phyloP scores from a whole-genome alignment of 352 stramenopile species.

The Globisporangium viniferum region DNA sequence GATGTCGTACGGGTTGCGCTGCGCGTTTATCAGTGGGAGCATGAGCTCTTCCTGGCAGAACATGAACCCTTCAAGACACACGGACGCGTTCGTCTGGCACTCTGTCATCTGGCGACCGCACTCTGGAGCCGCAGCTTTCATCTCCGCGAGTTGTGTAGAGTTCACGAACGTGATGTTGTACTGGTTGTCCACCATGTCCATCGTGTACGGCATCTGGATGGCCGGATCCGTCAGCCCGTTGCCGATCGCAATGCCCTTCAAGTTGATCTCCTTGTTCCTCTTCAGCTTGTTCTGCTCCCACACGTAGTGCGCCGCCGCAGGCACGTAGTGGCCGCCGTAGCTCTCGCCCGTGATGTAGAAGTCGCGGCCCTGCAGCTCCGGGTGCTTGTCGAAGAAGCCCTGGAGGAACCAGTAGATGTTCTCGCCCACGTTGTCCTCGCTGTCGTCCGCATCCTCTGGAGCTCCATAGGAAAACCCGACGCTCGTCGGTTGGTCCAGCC shows the following conservation, averaged over 20 bases:
- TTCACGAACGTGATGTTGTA: slow-evolving; percentile 1
- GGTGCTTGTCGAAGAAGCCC: no score
- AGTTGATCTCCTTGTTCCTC: neutral
- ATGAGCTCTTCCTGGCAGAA: no score
- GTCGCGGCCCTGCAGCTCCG: no score
- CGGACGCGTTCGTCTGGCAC: neutral
- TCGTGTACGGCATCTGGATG: neutral
- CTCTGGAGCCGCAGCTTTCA: neutral
- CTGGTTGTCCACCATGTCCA: neutral
- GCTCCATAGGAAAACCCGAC: no score
- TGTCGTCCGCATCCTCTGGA: no score
- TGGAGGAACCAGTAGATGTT: neutral
- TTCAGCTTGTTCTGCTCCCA: slow-evolving; percentile 16
- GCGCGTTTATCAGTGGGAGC: neutral
- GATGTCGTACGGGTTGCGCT: slow-evolving; percentile 65
- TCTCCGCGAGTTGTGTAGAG: neutral
- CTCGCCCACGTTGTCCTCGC: no score
- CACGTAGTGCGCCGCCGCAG: slow-evolving; percentile 41
- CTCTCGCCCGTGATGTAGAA: slow-evolving; percentile 33
- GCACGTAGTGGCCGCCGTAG: slow-evolving; percentile 58
- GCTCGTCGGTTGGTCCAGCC: neutral
- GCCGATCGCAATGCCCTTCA: neutral
- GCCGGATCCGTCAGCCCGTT: neutral
- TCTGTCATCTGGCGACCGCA: neutral
- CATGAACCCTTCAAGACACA: no score